These are phyloP conservation scores for Sutorius australiensis DNA, from an alignment of 768 basidiomycete genomes.

Conservation along the genomic window DNA sequence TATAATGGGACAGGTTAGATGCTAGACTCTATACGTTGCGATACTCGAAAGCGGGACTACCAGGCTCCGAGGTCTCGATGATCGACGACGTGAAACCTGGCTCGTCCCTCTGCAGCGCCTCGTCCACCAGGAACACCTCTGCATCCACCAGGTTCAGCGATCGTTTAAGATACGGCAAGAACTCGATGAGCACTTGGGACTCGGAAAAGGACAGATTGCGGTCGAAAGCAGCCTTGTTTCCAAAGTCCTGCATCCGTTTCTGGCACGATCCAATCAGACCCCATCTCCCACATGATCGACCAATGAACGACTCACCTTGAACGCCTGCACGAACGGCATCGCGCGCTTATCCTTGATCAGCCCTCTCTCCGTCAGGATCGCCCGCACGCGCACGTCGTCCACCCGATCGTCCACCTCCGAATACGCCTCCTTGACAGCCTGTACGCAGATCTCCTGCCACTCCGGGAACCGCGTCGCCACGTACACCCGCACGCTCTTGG, in stretches of 20 bases:
- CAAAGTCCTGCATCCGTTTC: slow-evolving; percentile 81
- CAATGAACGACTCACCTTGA: slow-evolving; percentile 75
- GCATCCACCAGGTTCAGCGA: slow-evolving; percentile 67
- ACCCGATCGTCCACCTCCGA: slow-evolving; percentile 55
- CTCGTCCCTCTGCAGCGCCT: slow-evolving; percentile 52
- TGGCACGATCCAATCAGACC: slow-evolving; percentile 27
- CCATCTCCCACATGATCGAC: neutral
- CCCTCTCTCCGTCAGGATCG: slow-evolving; percentile 62
- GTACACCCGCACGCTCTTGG: slow-evolving; percentile 84
- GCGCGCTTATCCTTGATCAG: slow-evolving; percentile 92
- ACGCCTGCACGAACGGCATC: slow-evolving; percentile 91
- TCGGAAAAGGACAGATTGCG: slow-evolving; percentile 84
- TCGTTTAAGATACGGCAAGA: slow-evolving; percentile 79
- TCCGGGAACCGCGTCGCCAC: slow-evolving; percentile 88
- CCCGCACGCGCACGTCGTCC: slow-evolving; percentile 78
- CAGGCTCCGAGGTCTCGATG: slow-evolving; percentile 86
- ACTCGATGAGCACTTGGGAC: slow-evolving; percentile 60
- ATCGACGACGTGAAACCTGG: slow-evolving; percentile 62
- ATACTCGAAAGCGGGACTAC: slow-evolving; percentile 82
- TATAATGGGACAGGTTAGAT: no score
- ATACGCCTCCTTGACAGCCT: slow-evolving; percentile 68
- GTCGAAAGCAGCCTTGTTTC: slow-evolving; percentile 74
- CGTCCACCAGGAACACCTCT: slow-evolving; percentile 66
- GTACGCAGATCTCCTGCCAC: slow-evolving; percentile 88
- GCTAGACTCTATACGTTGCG: slow-evolving; percentile 54